Evolutionary conservation across 129 eudicot species (phyloP).

Genomic region (Chrysanthemum seticuspe): DNA sequence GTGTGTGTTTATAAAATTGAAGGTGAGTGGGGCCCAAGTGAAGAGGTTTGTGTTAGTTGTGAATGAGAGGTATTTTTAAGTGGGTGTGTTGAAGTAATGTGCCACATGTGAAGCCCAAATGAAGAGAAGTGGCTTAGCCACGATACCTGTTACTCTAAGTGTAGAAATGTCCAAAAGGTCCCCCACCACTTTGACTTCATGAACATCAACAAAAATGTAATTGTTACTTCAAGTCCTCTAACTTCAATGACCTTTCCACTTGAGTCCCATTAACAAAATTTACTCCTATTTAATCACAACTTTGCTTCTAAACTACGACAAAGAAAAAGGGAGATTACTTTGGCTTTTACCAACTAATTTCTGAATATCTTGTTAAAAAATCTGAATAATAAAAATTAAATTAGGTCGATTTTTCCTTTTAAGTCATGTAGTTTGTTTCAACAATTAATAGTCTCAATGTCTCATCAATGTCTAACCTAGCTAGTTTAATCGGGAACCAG

Average conservation of each 20-base stretch:
- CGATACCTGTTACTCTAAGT: no score
- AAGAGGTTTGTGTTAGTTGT: no score
- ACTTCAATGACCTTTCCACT: slow-evolving; percentile 32
- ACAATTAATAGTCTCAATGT: no score
- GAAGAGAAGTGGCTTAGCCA: no score
- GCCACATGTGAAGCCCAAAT: no score
- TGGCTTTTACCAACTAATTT: slow-evolving; percentile 11
- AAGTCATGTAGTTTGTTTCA: background rate
- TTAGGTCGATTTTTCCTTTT: background rate
- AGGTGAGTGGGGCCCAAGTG: no score
- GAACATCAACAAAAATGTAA: slow-evolving; percentile 30
- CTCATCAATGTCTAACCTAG: no score
- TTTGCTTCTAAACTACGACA: slow-evolving; percentile 26
- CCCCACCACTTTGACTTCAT: slow-evolving; percentile 15
- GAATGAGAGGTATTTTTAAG: no score
- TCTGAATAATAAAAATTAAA: background rate
- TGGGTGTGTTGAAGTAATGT: no score
- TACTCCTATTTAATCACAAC: slow-evolving; percentile 25
- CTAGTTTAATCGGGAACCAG: no score
- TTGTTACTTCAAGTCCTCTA: slow-evolving; percentile 33
- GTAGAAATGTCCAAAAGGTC: slow-evolving; percentile 29
- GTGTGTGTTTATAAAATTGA: no score
- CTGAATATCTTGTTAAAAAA: background rate
- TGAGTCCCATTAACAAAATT: slow-evolving; percentile 31
- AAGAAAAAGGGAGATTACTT: background rate